phyloP scores from a whole-genome alignment of 129 eudicot species.

The Flaveria trinervia region DNA sequence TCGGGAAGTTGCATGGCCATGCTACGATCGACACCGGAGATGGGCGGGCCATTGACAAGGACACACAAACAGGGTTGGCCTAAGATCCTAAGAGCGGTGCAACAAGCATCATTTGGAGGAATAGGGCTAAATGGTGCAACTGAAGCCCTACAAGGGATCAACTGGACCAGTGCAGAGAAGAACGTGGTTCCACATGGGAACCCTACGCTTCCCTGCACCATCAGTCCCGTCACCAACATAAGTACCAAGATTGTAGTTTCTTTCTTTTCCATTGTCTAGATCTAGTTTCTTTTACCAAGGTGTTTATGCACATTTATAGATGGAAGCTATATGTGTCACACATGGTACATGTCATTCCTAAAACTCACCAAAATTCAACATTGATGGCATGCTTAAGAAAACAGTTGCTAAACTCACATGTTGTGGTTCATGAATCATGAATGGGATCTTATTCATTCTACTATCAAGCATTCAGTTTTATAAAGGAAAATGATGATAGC shows the following conservation, averaged over 20 bases:
- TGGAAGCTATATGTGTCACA: conserved; percentile 37
- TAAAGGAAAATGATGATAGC: not conserved
- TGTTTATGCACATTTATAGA: conserved; percentile 20
- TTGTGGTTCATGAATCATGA: conserved; percentile 12
- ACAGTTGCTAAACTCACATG: conserved; percentile 44
- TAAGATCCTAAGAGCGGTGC: conserved; percentile 67
- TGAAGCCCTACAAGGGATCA: conserved; percentile 85
- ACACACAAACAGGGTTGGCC: conserved; percentile 97
- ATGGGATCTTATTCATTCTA: not conserved
- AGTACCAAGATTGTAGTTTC: conserved; percentile 17
- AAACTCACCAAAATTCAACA: conserved; percentile 25
- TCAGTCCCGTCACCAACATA: conserved; percentile 37
- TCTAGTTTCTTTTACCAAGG: not conserved
- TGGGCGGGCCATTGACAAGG: conserved; percentile 95
- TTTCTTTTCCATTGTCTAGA: conserved; percentile 42
- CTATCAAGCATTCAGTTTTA: not conserved
- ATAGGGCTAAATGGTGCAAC: conserved; percentile 85
- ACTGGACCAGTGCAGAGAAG: conserved; percentile 82
- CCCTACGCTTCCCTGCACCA: conserved; percentile 45
- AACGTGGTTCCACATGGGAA: conserved; percentile 77
- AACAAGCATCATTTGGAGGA: conserved; percentile 82
- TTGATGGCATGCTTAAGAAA: conserved; percentile 27
- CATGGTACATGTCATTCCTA: conserved; percentile 41
- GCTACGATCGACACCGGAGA: conserved; percentile 88
- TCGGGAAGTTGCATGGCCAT: conserved; percentile 95